Evolutionary conservation across 495 filamentous ascomycete genomes (phyloP).

Genomic region (Xeromyces bisporus): DNA sequence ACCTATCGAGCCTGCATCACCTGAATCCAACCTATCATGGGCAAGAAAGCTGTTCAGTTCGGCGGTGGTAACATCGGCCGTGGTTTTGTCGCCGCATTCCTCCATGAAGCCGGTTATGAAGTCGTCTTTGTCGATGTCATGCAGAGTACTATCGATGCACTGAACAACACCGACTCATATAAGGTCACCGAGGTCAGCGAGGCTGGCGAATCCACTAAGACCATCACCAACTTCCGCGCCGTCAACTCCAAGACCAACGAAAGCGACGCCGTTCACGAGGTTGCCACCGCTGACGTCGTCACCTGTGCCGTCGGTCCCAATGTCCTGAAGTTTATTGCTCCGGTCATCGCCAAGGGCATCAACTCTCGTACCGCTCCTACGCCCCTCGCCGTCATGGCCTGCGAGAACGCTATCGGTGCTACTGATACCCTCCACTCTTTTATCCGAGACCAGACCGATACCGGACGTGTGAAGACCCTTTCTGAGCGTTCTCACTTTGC

Average conservation of each 20-base stretch:
- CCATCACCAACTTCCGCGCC: slow-evolving; percentile 84
- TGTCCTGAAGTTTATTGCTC: slow-evolving; percentile 89
- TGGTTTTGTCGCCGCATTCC: slow-evolving; percentile 54
- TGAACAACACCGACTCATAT: slow-evolving; percentile 63
- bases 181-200: slow-evolving; percentile 83
- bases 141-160: slow-evolving; percentile 53
- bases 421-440: slow-evolving; percentile 67
- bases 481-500: slow-evolving; percentile 61
- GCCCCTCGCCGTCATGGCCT: slow-evolving; percentile 84
- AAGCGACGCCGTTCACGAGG: slow-evolving; percentile 63
- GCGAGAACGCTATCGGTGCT: slow-evolving; percentile 89
- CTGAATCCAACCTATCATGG: too few relatives aligned
- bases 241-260: slow-evolving; percentile 84
- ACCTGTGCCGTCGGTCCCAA: slow-evolving; percentile 95
- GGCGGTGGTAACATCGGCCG: slow-evolving; percentile 84
- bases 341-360: slow-evolving; percentile 82
- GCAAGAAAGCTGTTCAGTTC: slow-evolving; percentile 79
- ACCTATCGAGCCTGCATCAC: too few relatives aligned
- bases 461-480: slow-evolving; percentile 40
- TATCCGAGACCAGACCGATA: slow-evolving; percentile 59
- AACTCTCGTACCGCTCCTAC: slow-evolving; percentile 49
- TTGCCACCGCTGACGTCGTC: slow-evolving; percentile 70
- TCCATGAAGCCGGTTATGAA: slow-evolving; percentile 62
- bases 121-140: slow-evolving; percentile 93
- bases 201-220: slow-evolving; percentile 63